Evolutionary conservation across 768 basidiomycete genomes (phyloP).

Genomic region (Hericium alpestre): DNA sequence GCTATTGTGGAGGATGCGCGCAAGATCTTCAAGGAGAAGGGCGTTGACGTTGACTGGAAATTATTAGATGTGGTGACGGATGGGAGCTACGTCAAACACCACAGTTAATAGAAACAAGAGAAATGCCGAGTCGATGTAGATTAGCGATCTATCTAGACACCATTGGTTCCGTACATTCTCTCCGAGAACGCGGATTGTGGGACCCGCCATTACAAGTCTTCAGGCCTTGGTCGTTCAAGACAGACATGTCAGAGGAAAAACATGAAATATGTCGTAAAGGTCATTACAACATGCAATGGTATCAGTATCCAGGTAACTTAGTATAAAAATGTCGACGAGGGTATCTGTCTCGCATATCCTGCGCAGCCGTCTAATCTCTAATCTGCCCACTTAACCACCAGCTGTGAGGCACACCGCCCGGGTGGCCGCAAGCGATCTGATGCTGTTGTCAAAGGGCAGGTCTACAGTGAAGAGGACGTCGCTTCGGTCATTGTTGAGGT

Average conservation of each 20-base stretch:
- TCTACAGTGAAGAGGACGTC: slow-evolving; percentile 88
- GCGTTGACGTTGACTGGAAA: slow-evolving; percentile 85
- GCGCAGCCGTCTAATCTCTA: neutral
- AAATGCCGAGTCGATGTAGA: neutral
- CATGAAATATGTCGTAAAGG: neutral
- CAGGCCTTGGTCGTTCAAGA: too few relatives aligned
- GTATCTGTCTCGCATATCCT: neutral
- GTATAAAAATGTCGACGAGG: neutral
- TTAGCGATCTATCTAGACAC: neutral
- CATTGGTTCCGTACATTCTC: neutral
- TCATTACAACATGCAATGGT: neutral
- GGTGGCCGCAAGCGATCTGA: slow-evolving; percentile 67
- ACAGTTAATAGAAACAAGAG: too few relatives aligned
- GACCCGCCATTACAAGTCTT: too few relatives aligned
- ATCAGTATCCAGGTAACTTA: slow-evolving; percentile 2
- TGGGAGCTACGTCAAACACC: slow-evolving; percentile 21
- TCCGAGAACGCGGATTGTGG: neutral
- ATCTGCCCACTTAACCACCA: slow-evolving; percentile 3
- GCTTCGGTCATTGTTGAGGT: slow-evolving; percentile 81
- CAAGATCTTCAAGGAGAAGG: slow-evolving; percentile 56
- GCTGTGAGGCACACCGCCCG: slow-evolving; percentile 88
- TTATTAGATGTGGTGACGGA: slow-evolving; percentile 54
- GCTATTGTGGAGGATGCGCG: slow-evolving; percentile 76
- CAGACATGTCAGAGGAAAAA: neutral
- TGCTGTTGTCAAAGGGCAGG: slow-evolving; percentile 62